Evolutionary conservation across 2,329 filamentous ascomycete genomes (phyloP).

Genomic region (Tolypocladium cylindrosporum): DNA sequence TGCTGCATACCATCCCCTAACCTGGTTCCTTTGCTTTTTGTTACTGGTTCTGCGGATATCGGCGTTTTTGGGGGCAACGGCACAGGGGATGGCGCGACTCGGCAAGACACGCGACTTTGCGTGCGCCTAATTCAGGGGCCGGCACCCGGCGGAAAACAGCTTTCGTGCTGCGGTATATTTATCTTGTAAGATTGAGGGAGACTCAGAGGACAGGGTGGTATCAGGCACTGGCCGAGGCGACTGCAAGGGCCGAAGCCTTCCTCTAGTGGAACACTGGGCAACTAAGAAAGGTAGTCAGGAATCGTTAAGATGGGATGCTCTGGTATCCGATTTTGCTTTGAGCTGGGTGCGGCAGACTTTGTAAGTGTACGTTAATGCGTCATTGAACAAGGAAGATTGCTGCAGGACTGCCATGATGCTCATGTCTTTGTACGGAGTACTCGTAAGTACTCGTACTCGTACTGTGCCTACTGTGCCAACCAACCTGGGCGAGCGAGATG

Average conservation of each 20-base stretch:
- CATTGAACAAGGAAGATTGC: neutral
- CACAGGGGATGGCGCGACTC: neutral
- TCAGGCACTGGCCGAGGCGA: neutral
- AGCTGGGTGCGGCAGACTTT: neutral
- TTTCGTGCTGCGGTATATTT: neutral
- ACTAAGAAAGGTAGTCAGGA: neutral
- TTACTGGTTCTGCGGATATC: neutral
- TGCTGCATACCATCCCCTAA: neutral
- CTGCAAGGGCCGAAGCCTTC: neutral
- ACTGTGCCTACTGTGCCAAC: neutral
- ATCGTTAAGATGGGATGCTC: neutral
- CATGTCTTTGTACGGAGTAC: neutral
- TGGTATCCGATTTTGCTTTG: neutral
- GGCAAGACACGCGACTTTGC: neutral
- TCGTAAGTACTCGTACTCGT: no score
- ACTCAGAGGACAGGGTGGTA: neutral
- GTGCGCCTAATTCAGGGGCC: neutral
- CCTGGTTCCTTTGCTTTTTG: neutral
- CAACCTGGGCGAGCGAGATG: neutral
- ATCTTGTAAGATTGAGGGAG: neutral
- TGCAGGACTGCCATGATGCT: neutral
- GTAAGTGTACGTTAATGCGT: neutral
- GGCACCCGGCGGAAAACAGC: neutral
- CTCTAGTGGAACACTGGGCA: neutral
- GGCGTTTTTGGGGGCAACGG: slow-evolving; percentile 2